Percentiles rank a stretch among this genome's conserved stretches.
Conservation (phyloP, 1,284 basidiomycete species). For the Athelia sp. region DNA sequence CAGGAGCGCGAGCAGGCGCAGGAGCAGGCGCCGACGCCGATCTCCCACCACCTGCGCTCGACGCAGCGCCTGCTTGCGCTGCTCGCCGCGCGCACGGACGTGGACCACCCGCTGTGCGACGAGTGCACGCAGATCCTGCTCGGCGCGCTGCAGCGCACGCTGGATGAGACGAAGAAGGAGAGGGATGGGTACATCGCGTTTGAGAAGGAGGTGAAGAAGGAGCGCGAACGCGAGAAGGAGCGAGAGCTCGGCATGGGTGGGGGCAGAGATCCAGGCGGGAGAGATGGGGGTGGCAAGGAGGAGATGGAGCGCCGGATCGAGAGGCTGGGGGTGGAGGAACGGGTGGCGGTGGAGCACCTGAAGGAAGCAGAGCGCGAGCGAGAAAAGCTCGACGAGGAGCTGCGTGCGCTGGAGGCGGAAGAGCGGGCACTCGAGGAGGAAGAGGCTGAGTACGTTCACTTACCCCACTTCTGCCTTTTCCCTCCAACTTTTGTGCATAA, state of each 20-base stretch:
- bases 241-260: slow-evolving; percentile 23
- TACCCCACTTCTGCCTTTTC: no score
- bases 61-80: slow-evolving; percentile 74
- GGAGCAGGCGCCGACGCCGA: slow-evolving; percentile 60
- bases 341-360: slow-evolving; percentile 65
- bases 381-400: slow-evolving; percentile 69
- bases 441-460: slow-evolving; percentile 77
- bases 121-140: slow-evolving; percentile 89
- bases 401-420: slow-evolving; percentile 66
- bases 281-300: slow-evolving; percentile 33
- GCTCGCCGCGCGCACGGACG: slow-evolving; percentile 74
- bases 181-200: slow-evolving; percentile 91
- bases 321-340: slow-evolving; percentile 73
- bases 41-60: slow-evolving; percentile 74
- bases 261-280: no score
- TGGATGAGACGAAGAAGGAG: slow-evolving; percentile 89
- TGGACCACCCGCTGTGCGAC: slow-evolving; percentile 93
- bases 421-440: slow-evolving; percentile 74
- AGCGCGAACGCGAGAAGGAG: slow-evolving; percentile 62
- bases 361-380: slow-evolving; percentile 72
- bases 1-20: slow-evolving; percentile 31
- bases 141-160: slow-evolving; percentile 70
- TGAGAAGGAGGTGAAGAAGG: slow-evolving; percentile 79
- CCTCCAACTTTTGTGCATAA: slow-evolving; percentile 2
- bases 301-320: slow-evolving; percentile 70